Evolutionary conservation across 202 grass and related monocot genomes (phyloP).

Genomic region (Hordeum pubiflorum): DNA sequence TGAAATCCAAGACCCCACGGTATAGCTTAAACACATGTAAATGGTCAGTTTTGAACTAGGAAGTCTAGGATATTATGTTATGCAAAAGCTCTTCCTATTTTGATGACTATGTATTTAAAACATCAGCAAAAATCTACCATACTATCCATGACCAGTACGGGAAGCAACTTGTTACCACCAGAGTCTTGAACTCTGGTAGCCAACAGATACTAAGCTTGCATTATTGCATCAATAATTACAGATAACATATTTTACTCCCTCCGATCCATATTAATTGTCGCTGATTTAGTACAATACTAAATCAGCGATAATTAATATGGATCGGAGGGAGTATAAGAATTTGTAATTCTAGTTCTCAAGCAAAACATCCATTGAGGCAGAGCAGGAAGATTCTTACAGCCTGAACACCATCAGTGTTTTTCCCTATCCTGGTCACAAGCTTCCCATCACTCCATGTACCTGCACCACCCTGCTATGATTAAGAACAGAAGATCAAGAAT

Average conservation of each 20-base stretch:
- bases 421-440: conserved; percentile 95
- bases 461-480: conserved; percentile 99
- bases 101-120: conserved; percentile 2
- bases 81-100: background rate
- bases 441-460: conserved; percentile 99
- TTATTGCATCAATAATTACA: background rate
- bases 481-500: conserved; percentile 53
- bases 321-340: background rate
- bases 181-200: background rate
- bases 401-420: conserved; percentile 86
- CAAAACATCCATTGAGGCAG: conserved; percentile 2
- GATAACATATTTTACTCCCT: background rate
- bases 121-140: background rate
- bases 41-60: background rate
- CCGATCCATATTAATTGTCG: no score
- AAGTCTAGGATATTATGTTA: background rate
- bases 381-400: conserved; percentile 61
- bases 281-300: no score
- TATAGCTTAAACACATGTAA: background rate
- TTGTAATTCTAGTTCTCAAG: background rate
- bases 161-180: background rate
- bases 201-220: background rate
- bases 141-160: background rate
- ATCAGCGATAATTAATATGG: no score
- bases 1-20: conserved; percentile 32